Conservation (phyloP, 208 protist genomes). For the Trypanosoma rangeli region DNA sequence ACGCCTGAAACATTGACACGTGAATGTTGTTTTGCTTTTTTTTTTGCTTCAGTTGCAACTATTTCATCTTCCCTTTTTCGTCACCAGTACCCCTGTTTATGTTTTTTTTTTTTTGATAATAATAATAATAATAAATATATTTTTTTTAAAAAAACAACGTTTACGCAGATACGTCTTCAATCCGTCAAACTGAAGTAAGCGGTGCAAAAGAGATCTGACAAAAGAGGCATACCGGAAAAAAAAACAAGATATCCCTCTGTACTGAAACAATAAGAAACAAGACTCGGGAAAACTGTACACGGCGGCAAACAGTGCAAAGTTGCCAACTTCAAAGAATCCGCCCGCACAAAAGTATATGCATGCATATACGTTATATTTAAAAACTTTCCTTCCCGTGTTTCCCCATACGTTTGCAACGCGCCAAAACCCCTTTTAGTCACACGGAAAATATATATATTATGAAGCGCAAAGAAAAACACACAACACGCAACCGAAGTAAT, state of each 20-base stretch:
- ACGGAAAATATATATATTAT: neutral
- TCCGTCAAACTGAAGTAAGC: no score
- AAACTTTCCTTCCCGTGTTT: neutral
- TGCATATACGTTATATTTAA: constrained; percentile 13
- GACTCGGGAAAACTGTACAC: neutral
- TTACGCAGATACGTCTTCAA: no score
- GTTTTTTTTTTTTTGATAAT: no score
- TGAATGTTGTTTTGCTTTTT: neutral
- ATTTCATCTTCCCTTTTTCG: no score
- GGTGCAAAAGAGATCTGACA: neutral
- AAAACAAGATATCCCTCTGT: constrained; percentile 14
- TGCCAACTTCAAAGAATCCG: constrained; percentile 18
- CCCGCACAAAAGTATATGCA: neutral
- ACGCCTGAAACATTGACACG: constrained; percentile 37
- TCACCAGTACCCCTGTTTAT: no score
- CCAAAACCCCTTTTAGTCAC: neutral
- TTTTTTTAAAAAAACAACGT: no score
- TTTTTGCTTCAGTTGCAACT: neutral
- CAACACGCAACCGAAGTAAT: neutral
- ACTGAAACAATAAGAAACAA: neutral
- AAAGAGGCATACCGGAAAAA: constrained; percentile 13
- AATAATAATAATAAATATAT: no score
- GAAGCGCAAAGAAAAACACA: neutral
- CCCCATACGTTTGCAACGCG: neutral
- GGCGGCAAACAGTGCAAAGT: neutral